Base-by-base conservation (phyloP, 2,329 filamentous ascomycete genomes). In the Allantophomopsis lycopodina region DNA sequence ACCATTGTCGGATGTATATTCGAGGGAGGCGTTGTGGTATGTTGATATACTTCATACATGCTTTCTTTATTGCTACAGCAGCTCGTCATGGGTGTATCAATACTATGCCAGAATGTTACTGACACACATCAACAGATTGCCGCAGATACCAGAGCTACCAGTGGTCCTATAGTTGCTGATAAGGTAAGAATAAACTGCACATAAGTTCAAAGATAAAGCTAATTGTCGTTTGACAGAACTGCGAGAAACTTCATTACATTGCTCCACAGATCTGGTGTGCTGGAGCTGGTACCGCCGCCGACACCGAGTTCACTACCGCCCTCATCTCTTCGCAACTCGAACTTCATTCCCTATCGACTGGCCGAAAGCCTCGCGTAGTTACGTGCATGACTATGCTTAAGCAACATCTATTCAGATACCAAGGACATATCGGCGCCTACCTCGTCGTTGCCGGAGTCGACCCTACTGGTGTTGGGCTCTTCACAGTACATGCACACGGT, bases 331-430 rank as follows among this genome's bases (percentile, higher is more conserved):
- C 91, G 49, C 91, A 96, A 68, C 82, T 98, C 60, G 91, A 98
- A 69, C 79, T 98, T 45, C 91, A 98, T 70, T 76, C 89, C 40
- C 81, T 98, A 54, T 95, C 87, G 41, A 96, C 91, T 21, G 89
- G 89, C 62, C 89, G 91, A 61, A 87, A 91, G 64, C 89, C 91
- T 44, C 87, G 91, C 59, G 93, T 98, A 52, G 88, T 95, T 50
- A 98, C 91, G 46, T 94, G 88, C 72, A 98, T 98, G 91, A 98
- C 91, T 38, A 81, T 98, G 71, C 80, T 98, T 49, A 98, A 98
- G 73, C 91, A 98, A 68, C 91, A 98, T 63, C 83, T 98, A 46
- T 98, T 98, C 82, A 80, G 84, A 54, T 85, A 98, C 71, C 91
- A 98, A 63, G 91, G 91, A 51, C 76, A 98, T 68, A 94, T 98